These are phyloP conservation scores for Stipa capillata DNA, from an alignment of 176 grass and related monocot species.

Conservation along the genomic window DNA sequence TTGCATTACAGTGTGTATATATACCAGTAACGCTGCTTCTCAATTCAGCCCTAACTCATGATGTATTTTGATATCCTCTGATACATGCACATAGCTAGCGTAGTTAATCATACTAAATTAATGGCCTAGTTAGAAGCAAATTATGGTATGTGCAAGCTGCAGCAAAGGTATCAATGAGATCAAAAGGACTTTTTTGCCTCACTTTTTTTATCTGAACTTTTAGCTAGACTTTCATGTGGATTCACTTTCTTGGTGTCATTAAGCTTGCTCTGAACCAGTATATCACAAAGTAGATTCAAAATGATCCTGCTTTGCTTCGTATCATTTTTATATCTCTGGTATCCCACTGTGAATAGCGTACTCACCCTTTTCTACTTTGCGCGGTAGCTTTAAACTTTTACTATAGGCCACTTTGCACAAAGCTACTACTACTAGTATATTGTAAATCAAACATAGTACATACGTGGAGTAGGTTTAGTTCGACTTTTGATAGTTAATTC, in stretches of 20 bases:
- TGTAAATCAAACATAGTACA: neutral
- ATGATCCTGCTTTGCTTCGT: slow-evolving; percentile 34
- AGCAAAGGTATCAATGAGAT: slow-evolving; percentile 22
- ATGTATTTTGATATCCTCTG: neutral
- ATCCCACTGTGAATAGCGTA: slow-evolving; percentile 16
- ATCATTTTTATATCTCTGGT: slow-evolving; percentile 34
- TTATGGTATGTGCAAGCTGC: slow-evolving; percentile 8
- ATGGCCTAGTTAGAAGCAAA: slow-evolving; percentile 2
- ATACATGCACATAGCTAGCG: neutral
- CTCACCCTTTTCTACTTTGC: slow-evolving; percentile 16
- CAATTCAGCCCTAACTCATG: neutral
- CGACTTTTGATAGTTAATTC: neutral
- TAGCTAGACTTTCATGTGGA: slow-evolving; percentile 18
- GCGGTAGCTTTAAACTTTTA: slow-evolving; percentile 33
- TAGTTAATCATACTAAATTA: neutral
- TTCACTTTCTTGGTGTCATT: slow-evolving; percentile 27
- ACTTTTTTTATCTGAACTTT: slow-evolving; percentile 25
- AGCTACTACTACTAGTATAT: neutral
- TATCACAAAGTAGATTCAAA: slow-evolving; percentile 40
- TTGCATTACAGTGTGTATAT: neutral
- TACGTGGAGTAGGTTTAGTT: neutral
- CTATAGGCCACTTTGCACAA: slow-evolving; percentile 29
- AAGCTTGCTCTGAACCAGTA: slow-evolving; percentile 14
- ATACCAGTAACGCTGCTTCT: too few species aligned
- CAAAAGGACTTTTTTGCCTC: slow-evolving; percentile 24